Base-by-base conservation (phyloP, 805 yeast species). In the Candida fluviatilis region DNA sequence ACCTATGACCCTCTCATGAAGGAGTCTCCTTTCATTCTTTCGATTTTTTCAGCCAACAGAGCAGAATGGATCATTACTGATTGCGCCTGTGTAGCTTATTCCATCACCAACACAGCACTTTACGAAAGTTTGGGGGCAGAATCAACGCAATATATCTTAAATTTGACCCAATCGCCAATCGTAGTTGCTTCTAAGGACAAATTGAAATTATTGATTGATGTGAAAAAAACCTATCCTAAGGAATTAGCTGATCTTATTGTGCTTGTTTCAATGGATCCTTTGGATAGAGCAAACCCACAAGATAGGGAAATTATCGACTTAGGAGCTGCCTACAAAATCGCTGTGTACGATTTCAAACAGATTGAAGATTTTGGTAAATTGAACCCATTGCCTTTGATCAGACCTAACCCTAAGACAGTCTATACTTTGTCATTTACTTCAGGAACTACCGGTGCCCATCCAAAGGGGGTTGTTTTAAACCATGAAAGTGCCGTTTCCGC, bases 361-460 rank as follows among this genome's bases (percentile, higher is more conserved):
- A 60, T 48, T 50, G 70, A 51, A 50, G 52, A 24, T 42, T 66
- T 44, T 49, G 76, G 55, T 43, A 36, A 50, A 59, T 35, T 45
- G 8, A 45, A 36, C 61, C 70, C 26, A 50, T 58, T 42, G 52
- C 57, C 35, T 1, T 55, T 51, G 24, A 43, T 57, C n/a, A 76
- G 77, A 8, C 84, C 87, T 18, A 62, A 59, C 1, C 75, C 80
- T 2, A 71, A 75, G 12, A 52, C 62, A 24, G 35, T 47, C 18
- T 79, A 77, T 52, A 80, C 89, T n/a, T 74, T 83, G 34, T 77
- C 84, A 4, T 82, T 82, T 55, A 83, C 90, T 1, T 80, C 87
- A 0, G 90, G 90, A 21, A 82, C 90, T 2, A 82, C 89, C 1
- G 88, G 88, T 16, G 60, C 71, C 16, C 46, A 47, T 26, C 90